These are phyloP conservation scores for Fraxinus sp. DNA, from an alignment of 305 asterid species.

Conservation along the genomic window DNA sequence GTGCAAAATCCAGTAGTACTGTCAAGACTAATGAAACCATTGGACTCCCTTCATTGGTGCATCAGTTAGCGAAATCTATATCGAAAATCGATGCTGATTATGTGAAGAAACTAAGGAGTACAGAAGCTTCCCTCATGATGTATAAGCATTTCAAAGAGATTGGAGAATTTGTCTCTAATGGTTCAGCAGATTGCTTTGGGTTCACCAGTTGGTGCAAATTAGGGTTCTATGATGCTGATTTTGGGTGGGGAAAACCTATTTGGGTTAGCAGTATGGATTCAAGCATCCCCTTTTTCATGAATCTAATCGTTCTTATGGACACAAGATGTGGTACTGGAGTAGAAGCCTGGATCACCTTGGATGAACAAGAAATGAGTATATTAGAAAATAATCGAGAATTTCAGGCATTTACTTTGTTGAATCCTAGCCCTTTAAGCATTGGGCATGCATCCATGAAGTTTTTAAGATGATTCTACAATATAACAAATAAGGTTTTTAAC, in stretches of 20 bases:
- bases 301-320: slow-evolving; percentile 53
- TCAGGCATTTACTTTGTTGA: slow-evolving; percentile 31
- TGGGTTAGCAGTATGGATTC: slow-evolving; percentile 62
- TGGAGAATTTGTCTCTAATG: slow-evolving; percentile 38
- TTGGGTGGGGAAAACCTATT: slow-evolving; percentile 72
- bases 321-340: slow-evolving; percentile 52
- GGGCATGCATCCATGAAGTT: background rate
- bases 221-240: slow-evolving; percentile 62
- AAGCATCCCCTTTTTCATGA: slow-evolving; percentile 48
- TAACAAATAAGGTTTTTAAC: background rate
- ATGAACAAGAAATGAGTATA: slow-evolving; percentile 51
- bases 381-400: slow-evolving; percentile 41
- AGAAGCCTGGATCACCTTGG: slow-evolving; percentile 81
- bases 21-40: background rate
- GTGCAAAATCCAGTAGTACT: slow-evolving; percentile 25
- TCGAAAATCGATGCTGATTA: slow-evolving; percentile 37
- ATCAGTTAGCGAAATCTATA: slow-evolving; percentile 36
- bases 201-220: slow-evolving; percentile 72
- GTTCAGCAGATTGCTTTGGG: slow-evolving; percentile 42
- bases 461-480: too few species aligned
- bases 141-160: slow-evolving; percentile 42
- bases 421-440: slow-evolving; percentile 46
- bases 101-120: slow-evolving; percentile 42
- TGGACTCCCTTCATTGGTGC: slow-evolving; percentile 37
- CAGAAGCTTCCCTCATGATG: slow-evolving; percentile 44